Evolutionary conservation across 2,329 filamentous ascomycete genomes (phyloP), one percentile per base, ranked within the genome.

Genomic region (Fusarium sp.): DNA sequence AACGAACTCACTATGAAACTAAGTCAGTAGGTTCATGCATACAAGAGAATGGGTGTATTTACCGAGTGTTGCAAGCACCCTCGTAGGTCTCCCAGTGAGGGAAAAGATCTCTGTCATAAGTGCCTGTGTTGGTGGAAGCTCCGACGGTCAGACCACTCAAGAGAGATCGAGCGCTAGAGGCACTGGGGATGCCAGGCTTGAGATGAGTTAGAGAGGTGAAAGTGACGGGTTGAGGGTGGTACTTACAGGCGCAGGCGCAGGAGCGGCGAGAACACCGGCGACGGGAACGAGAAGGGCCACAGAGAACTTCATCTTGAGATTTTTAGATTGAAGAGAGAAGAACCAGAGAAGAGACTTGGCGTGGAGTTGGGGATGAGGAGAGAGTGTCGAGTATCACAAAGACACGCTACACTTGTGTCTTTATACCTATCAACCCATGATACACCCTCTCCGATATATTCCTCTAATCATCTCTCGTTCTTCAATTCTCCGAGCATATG

Each of bases 1-100:
- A 31, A 66, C 52, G 10, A 28, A 61, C 40, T 68, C 65, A 11
- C 65, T 67, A 11, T 7, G 3, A 6, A 13, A 26, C 7, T 9
- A 19, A 13, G 21, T 73, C 34, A 73, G 70, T 10, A 57, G 33
- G 33, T 45, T 2, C 19, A 24, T n/a, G 19, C 2, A 21, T 11
- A 8, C 33, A 3, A 5, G 21, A 19, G 2, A 4, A 8, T 19
- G 21, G 24, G 34, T 4, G n/a, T 7, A 62, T 75, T 31, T 77
- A 84, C 83, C 86, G 83, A 21, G 92, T 92, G 80, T 94, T 90
- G 85, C 93, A 96, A 7, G 80, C 79, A 10, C 90, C 91, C 15
- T 79, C 81, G 72, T 89, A 85, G 31, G 88, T 90, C 70, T 85
- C 87, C 92, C 92, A 94, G 79, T 90, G 88, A 4, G 89, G 90